These are phyloP conservation scores for Vitis rotundifolia DNA, from an alignment of 164 flowering plant genomes.

Conservation along the genomic window DNA sequence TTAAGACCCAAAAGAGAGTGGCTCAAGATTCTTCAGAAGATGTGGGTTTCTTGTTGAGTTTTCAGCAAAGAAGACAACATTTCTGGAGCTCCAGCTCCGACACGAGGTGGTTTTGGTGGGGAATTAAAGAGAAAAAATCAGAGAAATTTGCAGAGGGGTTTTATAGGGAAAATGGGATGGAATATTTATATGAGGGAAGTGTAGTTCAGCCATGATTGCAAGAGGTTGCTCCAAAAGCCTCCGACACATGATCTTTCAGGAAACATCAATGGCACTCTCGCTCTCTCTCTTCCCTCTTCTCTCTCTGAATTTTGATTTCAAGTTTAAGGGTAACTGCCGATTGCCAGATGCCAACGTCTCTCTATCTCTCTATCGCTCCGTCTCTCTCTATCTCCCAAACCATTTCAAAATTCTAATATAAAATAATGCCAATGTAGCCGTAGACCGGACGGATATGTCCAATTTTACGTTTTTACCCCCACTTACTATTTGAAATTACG, in stretches of 20 bases:
- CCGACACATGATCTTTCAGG: conserved; percentile 5
- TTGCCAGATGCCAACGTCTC: conserved; percentile 17
- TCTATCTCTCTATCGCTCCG: conserved; percentile 18
- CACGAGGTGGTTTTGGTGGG: too few relatives aligned
- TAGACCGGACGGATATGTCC: too few relatives aligned
- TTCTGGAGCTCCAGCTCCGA: too few relatives aligned
- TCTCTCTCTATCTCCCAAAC: not conserved
- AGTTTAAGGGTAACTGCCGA: conserved; percentile 12
- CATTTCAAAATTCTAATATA: not conserved
- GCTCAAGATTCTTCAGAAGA: too few relatives aligned
- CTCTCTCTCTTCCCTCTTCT: not conserved
- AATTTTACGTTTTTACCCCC: too few relatives aligned
- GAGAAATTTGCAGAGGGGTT: not conserved
- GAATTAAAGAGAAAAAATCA: not conserved
- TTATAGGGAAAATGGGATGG: not conserved
- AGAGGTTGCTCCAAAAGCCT: not conserved
- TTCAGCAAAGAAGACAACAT: too few relatives aligned
- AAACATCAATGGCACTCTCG: too few relatives aligned
- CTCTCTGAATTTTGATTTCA: conserved; percentile 21
- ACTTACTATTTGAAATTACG: too few relatives aligned
- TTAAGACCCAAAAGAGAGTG: not conserved
- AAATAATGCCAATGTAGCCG: too few relatives aligned
- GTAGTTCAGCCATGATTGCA: not conserved
- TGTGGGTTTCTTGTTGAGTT: too few relatives aligned
- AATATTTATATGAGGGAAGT: not conserved